A percentile compares a stretch with the other conserved stretches of the same genome.
Evolutionary conservation across 2,329 filamentous ascomycete genomes (phyloP).

Genomic region (Xylaria digitata): DNA sequence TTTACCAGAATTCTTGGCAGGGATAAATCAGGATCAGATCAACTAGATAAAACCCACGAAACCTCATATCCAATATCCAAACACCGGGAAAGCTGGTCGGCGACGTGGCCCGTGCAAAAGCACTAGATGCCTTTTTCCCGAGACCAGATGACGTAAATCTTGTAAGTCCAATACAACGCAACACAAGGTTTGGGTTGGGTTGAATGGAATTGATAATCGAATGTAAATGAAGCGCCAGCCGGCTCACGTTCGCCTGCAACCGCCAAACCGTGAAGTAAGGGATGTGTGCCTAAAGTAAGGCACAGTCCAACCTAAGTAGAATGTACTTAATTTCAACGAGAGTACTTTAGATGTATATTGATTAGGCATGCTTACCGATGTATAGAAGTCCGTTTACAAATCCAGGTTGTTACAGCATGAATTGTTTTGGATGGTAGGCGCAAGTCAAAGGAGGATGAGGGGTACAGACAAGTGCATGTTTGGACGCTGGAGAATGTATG

Average conservation of each 20-base stretch:
- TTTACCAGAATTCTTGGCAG: slow-evolving; percentile 13
- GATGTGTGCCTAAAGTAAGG: slow-evolving; percentile 12
- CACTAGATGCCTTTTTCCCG: not conserved
- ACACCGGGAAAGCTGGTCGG: not conserved
- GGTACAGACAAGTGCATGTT: slow-evolving; percentile 8
- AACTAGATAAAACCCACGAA: slow-evolving; percentile 6
- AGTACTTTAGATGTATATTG: slow-evolving; percentile 3
- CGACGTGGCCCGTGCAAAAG: not conserved
- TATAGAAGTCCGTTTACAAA: slow-evolving; percentile 3
- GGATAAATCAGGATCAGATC: slow-evolving; percentile 17
- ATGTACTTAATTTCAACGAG: slow-evolving; percentile 3
- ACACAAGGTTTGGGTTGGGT: slow-evolving; percentile 5
- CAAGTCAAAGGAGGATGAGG: slow-evolving; percentile 13
- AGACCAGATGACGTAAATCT: slow-evolving; percentile 9
- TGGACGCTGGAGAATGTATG: not conserved
- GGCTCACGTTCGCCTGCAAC: slow-evolving; percentile 6
- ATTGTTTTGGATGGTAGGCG: slow-evolving; percentile 5
- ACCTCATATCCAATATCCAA: slow-evolving; percentile 12
- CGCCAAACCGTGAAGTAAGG: slow-evolving; percentile 11
- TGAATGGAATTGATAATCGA: slow-evolving; percentile 1
- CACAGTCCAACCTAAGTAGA: slow-evolving; percentile 13
- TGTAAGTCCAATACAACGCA: slow-evolving; percentile 4
- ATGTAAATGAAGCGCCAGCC: slow-evolving; percentile 6
- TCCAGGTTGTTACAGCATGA: slow-evolving; percentile 3
- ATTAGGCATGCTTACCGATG: slow-evolving; percentile 12